Evolutionary conservation across 2,329 filamentous ascomycete genomes (phyloP).

Genomic region (Ophiostoma montium): DNA sequence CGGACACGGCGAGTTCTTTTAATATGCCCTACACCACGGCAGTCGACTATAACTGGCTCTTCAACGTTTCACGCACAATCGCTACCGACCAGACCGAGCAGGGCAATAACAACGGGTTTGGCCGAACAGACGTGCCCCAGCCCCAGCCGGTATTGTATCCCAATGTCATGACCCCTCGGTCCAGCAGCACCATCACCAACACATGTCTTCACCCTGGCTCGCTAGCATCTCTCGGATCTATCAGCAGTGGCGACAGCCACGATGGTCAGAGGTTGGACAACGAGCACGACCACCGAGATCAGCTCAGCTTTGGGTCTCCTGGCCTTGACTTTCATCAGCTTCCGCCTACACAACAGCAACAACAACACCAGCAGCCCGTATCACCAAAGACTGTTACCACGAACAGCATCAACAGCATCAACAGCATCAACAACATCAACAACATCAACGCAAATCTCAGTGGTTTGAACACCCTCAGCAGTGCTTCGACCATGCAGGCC

Average conservation of each 20-base stretch:
- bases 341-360: neutral
- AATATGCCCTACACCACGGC: conserved; percentile 14
- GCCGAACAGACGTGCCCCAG: too few species aligned
- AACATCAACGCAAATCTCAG: neutral
- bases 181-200: neutral
- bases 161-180: neutral
- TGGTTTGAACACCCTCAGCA: neutral
- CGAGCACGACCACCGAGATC: neutral
- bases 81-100: neutral
- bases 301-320: neutral
- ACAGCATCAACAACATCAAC: neutral
- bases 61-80: conserved; percentile 1
- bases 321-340: neutral
- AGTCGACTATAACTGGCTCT: conserved; percentile 12
- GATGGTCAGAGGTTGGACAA: neutral
- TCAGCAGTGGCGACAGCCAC: neutral
- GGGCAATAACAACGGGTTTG: neutral
- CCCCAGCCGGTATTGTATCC: neutral
- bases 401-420: too few species aligned
- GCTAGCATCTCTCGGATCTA: neutral
- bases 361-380: neutral
- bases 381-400: too few species aligned
- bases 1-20: conserved; percentile 13
- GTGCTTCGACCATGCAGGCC: neutral
- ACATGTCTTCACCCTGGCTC: neutral